These are phyloP conservation scores for Cercospora sesami DNA, from an alignment of 2,329 filamentous ascomycete genomes.

Conservation along the genomic window DNA sequence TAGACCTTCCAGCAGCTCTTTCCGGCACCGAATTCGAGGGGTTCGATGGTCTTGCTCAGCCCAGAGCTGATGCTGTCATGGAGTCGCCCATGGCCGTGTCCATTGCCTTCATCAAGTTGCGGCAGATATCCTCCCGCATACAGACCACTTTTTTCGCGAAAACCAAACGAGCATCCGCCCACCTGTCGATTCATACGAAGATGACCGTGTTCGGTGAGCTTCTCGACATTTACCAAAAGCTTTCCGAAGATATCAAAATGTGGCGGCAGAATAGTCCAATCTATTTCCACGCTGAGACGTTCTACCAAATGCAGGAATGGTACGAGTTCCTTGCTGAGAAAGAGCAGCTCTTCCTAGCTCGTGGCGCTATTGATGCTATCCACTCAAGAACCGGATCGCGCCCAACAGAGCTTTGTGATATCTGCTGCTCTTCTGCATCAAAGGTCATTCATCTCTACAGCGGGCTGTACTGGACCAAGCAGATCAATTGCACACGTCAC, in stretches of 20 bases:
- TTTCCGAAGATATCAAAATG: slow-evolving; percentile 35
- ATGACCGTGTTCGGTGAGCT: slow-evolving; percentile 34
- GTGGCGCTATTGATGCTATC: slow-evolving; percentile 45
- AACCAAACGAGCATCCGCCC: neutral
- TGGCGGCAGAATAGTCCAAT: slow-evolving; percentile 42
- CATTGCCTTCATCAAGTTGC: slow-evolving; percentile 42
- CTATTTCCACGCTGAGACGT: slow-evolving; percentile 39
- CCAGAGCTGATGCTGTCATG: neutral
- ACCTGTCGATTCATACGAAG: slow-evolving; percentile 28
- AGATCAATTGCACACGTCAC: slow-evolving; percentile 49
- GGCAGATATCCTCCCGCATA: slow-evolving; percentile 46
- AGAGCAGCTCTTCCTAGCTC: slow-evolving; percentile 45
- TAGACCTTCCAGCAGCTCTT: slow-evolving; percentile 40
- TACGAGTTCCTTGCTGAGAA: slow-evolving; percentile 47
- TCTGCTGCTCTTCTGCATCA: slow-evolving; percentile 35
- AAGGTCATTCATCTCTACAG: slow-evolving; percentile 46
- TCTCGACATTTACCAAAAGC: slow-evolving; percentile 8
- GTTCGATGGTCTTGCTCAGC: neutral
- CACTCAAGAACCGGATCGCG: slow-evolving; percentile 37
- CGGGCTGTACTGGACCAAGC: slow-evolving; percentile 38
- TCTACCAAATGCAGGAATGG: slow-evolving; percentile 50
- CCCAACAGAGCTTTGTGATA: slow-evolving; percentile 11
- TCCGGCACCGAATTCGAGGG: slow-evolving; percentile 36
- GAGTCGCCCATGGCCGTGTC: slow-evolving; percentile 43
- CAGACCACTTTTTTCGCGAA: slow-evolving; percentile 21